phyloP scores from a whole-genome alignment of 306 rosid species.

The Myrica gale region DNA sequence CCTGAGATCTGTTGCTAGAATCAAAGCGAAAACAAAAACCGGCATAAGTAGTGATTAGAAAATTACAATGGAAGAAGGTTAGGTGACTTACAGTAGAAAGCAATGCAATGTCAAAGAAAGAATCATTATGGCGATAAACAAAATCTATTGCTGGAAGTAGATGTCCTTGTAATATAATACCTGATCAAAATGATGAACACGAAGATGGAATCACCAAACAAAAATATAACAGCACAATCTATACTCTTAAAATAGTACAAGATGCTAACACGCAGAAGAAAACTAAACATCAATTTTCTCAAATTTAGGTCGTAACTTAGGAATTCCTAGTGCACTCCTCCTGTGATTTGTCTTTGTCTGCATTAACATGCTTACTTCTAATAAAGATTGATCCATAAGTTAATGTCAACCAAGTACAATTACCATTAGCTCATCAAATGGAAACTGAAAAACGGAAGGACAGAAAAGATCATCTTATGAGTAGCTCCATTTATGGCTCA shows the following conservation, averaged over 20 bases:
- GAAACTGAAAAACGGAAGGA: neutral
- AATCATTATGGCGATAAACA: slow-evolving; percentile 70
- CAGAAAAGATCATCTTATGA: neutral
- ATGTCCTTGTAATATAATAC: slow-evolving; percentile 80
- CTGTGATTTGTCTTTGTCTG: neutral
- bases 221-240: slow-evolving; percentile 22
- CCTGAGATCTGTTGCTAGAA: no score
- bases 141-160: slow-evolving; percentile 69
- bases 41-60: neutral
- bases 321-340: neutral
- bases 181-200: slow-evolving; percentile 38
- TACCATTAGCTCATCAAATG: neutral
- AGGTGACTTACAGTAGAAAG: slow-evolving; percentile 77
- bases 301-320: neutral
- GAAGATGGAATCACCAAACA: slow-evolving; percentile 25
- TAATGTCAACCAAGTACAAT: neutral
- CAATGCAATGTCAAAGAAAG: slow-evolving; percentile 73
- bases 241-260: slow-evolving; percentile 16
- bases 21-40: neutral
- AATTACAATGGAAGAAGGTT: slow-evolving; percentile 6
- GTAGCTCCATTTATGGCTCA: no score
- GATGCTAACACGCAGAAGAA: neutral
- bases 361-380: no score
- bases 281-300: neutral
- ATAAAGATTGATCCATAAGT: neutral